Evolutionary conservation across 2,329 filamentous ascomycete genomes (phyloP).

Genomic region (Fusarium clavum): DNA sequence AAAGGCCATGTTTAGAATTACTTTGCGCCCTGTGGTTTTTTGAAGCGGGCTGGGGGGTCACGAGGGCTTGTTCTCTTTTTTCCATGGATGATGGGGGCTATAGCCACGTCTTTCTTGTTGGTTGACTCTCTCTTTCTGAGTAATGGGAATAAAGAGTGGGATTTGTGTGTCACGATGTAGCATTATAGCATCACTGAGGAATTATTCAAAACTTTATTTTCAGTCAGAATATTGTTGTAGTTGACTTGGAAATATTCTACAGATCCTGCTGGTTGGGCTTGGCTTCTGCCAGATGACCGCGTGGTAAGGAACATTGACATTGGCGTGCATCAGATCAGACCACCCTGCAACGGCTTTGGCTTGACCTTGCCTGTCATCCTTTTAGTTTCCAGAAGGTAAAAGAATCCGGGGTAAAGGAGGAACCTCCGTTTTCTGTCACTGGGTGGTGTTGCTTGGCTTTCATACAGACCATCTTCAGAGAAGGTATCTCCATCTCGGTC

Average conservation of each 20-base stretch:
- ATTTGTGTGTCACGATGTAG: conserved; percentile 9
- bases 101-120: conserved; percentile 10
- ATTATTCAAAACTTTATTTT: background rate
- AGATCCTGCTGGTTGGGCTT: conserved; percentile 18
- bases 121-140: conserved; percentile 12
- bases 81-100: background rate
- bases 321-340: conserved; percentile 26
- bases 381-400: conserved; percentile 3
- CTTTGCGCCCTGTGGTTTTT: conserved; percentile 33
- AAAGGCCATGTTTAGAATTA: conserved; percentile 27
- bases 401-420: conserved; percentile 21
- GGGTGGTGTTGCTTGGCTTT: background rate
- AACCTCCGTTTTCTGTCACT: conserved; percentile 3
- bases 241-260: too few species aligned
- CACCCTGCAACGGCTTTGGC: conserved; percentile 26
- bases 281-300: conserved; percentile 6
- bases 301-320: conserved; percentile 6
- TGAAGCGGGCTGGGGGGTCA: conserved; percentile 18
- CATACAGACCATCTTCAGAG: background rate
- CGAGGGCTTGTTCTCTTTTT: conserved; percentile 20
- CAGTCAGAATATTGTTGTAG: background rate
- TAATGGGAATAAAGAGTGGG: conserved; percentile 9
- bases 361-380: conserved; percentile 2
- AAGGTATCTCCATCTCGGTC: background rate
- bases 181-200: conserved; percentile 14